Evolutionary conservation across 225 moss, liverwort and hornwort species (phyloP).

Genomic region (Straminergon stramineum): DNA sequence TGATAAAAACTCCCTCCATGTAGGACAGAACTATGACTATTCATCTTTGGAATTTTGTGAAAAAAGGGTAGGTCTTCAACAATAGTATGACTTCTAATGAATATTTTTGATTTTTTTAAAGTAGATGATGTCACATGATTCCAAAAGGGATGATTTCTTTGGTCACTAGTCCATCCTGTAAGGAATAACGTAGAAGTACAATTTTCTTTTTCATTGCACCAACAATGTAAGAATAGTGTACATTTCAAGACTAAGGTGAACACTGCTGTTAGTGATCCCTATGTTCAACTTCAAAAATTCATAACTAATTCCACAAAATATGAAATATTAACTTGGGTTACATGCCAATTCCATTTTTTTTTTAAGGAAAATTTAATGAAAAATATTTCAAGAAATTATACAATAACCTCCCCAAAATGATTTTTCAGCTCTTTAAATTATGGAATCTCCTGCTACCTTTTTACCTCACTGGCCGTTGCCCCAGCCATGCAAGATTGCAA

Average conservation of each 20-base stretch:
- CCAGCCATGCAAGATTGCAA: background rate
- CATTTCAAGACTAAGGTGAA: background rate
- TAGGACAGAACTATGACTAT: too few relatives aligned
- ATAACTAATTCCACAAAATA: background rate
- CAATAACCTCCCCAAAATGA: background rate
- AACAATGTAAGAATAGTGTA: background rate
- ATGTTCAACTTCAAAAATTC: background rate
- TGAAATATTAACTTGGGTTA: background rate
- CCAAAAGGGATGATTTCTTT: too few relatives aligned
- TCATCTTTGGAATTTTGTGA: too few relatives aligned
- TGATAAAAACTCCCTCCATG: too few relatives aligned
- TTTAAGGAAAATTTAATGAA: too few relatives aligned
- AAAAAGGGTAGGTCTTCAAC: too few relatives aligned
- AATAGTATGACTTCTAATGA: too few relatives aligned
- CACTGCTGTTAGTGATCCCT: fast-evolving
- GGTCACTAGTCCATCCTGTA: too few relatives aligned
- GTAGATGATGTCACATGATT: too few relatives aligned
- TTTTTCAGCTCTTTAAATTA: background rate
- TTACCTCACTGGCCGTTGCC: background rate
- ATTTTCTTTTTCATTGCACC: background rate
- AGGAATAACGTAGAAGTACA: background rate
- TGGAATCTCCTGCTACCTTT: too few relatives aligned
- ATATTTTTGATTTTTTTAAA: too few relatives aligned
- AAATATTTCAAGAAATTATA: background rate
- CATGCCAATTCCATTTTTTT: background rate